Base-by-base conservation (phyloP, 2,329 filamentous ascomycete genomes). In the Phaeophleospora eucalypticola region DNA sequence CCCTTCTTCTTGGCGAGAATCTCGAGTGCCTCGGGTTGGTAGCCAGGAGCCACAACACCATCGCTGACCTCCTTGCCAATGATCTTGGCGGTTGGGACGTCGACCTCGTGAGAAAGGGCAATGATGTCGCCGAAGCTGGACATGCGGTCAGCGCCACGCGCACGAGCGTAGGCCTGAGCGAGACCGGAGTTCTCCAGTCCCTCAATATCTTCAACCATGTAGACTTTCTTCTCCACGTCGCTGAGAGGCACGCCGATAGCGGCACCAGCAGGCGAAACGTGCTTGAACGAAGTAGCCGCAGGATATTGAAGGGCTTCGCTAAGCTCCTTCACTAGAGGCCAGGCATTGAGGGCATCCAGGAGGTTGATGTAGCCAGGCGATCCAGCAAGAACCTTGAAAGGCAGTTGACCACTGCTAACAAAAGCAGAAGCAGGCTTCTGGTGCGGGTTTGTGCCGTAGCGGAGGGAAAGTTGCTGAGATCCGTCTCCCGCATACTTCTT, bases 1-100 rank as follows among this genome's bases (percentile, higher is more conserved):
- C 85, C 90, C 80, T 98, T 98, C 81, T 98, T 98, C 82, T 95
- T 96, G 72, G 83, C 86, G 55, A 98, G 81, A 52, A 98, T 89
- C 63, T 87, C 88, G 15, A 97, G 80, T 15, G 93, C 93, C 54
- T 87, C 89, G 27, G 82, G 79, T 53, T 87, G 81, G 70, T 93
- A 98, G 19, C 82, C 85, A 29, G 93, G 88, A 29, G 93, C 93
- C 62, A 98, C 89, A 46, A 98, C 86, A 70, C 93, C 93, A 67
- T 98, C 93, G 1, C 91, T 97, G 16, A 98, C 93, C 75, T 98
- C 93, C 66, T 91, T 89, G 52, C 88, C 90, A 74, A 98, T 96
- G 71, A 98, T 96, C 77, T 89, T 95, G 48, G 93, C 93, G 2
- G 93, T 98, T 33, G 89, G 83, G 1, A 94, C 79, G 68, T 98